Base-by-base conservation (phyloP, 768 basidiomycete species). In the Podaxis sp. region DNA sequence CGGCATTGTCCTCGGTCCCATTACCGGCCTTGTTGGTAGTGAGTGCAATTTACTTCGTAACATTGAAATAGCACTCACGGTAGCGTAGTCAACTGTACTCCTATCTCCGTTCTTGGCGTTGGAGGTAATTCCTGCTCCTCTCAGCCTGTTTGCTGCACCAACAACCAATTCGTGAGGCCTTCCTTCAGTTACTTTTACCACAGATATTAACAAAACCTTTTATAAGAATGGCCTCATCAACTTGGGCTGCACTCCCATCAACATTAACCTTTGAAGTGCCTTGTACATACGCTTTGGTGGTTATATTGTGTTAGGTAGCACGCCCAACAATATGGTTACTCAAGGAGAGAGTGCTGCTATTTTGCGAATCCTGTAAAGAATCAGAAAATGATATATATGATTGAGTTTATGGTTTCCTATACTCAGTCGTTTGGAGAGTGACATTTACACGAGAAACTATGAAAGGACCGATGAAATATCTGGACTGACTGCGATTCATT, bases 21-120 rank as follows among this genome's bases (percentile, higher is more conserved):
- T 74, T 54, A 72, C 67, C 36, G 71, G 67, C 26, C 71, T 68
- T 13, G 62, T 69, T 53, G 58, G 66, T 49, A 26, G 58, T 64
- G 10, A 56, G 55, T 44, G 26, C 36, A 26, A 11, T 15, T 10
- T 28, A 8, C 13, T 37, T 26, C 24, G 30, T 50, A 30, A 22
- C 26, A 46, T 37, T 49, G 22, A 17, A 30, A 63, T 30, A 26
- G 46, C 30, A 33, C 10, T 30, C n/a, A 4, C 48, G 22, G 6
- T 40, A 28, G 28, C 28, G 2, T 33, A 58, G 56, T 65, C n/a
- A 72, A 64, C 62, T 75, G 73, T 63, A 66, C 53, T 61, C 74
- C 74, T 26, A 66, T 73, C 58, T 55, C 65, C 44, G 66, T 70
- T 53, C 56, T 72, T 44, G 71, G 69, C 10, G 51, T 64, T 46